A percentile compares a stretch with the other conserved stretches of the same genome.
Conservation (phyloP, 1,139 yeast species). For the Magnusiomyces suaveolens region DNA sequence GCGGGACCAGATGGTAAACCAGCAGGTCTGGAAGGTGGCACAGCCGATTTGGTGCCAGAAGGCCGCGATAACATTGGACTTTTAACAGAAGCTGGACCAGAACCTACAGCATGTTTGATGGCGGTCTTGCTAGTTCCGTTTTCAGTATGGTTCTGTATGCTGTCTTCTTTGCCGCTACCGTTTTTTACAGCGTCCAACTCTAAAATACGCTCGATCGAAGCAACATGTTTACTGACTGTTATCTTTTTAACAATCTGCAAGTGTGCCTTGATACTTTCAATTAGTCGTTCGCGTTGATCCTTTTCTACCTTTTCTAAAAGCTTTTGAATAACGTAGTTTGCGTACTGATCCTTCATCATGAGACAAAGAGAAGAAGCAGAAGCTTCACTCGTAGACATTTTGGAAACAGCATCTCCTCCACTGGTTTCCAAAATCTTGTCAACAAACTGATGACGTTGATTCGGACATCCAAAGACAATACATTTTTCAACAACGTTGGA, state of each 20-base stretch:
- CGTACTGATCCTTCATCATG: slow-evolving; percentile 97
- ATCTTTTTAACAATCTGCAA: slow-evolving; percentile 34
- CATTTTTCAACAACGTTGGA: slow-evolving; percentile 96
- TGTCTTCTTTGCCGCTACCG: neutral
- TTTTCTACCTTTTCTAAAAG: slow-evolving; percentile 69
- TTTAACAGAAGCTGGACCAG: neutral
- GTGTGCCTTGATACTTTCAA: slow-evolving; percentile 34
- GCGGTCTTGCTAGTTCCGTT: neutral
- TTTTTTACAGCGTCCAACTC: slow-evolving; percentile 1
- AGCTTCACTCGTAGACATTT: slow-evolving; percentile 19
- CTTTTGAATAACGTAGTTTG: slow-evolving; percentile 93
- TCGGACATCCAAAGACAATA: slow-evolving; percentile 57
- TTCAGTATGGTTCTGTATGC: neutral
- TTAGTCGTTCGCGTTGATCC: slow-evolving; percentile 40
- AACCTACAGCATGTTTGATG: neutral
- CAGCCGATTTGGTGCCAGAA: neutral
- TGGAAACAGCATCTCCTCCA: slow-evolving; percentile 14
- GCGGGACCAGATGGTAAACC: slow-evolving; percentile 1
- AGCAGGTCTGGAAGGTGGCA: neutral
- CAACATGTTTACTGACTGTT: slow-evolving; percentile 68
- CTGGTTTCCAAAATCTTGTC: slow-evolving; percentile 44
- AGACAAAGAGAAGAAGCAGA: slow-evolving; percentile 24
- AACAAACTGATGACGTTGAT: slow-evolving; percentile 55
- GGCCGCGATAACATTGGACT: neutral
- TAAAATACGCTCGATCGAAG: slow-evolving; percentile 74